Percentiles rank a stretch among this genome's conserved stretches.
phyloP scores from a whole-genome alignment of 176 grass and related monocot species.

The Neostapfia colusana region DNA sequence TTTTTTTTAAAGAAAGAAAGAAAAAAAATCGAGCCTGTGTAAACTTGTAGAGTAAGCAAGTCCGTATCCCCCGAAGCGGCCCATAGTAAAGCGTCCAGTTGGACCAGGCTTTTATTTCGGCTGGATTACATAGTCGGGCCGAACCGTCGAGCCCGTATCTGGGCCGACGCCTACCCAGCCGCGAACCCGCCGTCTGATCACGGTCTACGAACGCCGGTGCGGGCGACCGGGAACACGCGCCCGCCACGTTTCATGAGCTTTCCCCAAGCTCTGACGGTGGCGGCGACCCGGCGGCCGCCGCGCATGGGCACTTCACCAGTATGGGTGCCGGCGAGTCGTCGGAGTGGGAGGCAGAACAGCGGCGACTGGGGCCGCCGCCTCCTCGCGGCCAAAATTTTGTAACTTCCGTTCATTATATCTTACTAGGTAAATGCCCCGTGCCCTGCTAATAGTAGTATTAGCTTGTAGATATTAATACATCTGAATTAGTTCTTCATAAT shows the following conservation, averaged over 20 bases:
- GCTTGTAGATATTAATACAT: no score
- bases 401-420: neutral
- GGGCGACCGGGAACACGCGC: no score
- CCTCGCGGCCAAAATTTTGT: neutral
- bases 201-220: no score
- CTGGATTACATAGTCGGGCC: neutral
- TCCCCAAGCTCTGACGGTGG: neutral
- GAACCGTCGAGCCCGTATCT: neutral
- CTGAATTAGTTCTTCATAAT: no score
- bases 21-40: neutral
- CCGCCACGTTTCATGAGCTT: neutral
- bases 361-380: neutral
- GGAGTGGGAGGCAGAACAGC: neutral
- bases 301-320: neutral
- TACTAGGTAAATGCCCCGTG: no score
- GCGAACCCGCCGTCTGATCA: neutral
- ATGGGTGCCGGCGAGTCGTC: neutral
- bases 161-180: neutral
- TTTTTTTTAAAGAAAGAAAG: neutral
- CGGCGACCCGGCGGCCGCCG: neutral
- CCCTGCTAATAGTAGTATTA: no score
- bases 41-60: neutral
- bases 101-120: neutral
- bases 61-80: neutral
- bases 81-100: neutral